Evolutionary conservation across 352 stramenopile genomes (phyloP).

Genomic region (Salisapilia sapeloensis): DNA sequence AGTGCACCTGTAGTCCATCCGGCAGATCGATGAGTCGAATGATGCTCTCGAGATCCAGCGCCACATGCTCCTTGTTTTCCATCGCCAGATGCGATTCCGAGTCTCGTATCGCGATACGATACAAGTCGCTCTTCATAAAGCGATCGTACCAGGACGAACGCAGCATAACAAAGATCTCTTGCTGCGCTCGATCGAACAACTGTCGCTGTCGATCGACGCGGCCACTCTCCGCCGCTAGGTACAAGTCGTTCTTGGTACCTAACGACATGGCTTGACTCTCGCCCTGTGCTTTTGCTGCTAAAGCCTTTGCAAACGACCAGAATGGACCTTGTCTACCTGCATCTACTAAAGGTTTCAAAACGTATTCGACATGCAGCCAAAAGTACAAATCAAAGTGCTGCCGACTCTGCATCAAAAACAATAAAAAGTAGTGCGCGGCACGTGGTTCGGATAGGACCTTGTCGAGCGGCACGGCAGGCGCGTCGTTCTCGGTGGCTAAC

Average conservation of each 20-base stretch:
- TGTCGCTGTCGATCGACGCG: conserved; percentile 23
- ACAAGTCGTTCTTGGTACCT: conserved; percentile 51
- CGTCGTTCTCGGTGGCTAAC: conserved; percentile 61
- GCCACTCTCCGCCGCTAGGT: conserved; percentile 19
- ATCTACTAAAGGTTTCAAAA: conserved; percentile 54
- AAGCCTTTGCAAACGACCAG: conserved; percentile 41
- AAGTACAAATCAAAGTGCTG: conserved; percentile 82
- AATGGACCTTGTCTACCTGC: conserved; percentile 27
- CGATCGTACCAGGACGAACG: conserved; percentile 64
- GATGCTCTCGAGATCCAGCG: conserved; percentile 69
- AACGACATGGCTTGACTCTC: conserved; percentile 66
- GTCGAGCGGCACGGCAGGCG: conserved; percentile 62
- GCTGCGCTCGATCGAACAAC: conserved; percentile 46
- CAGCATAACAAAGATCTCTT: conserved; percentile 73
- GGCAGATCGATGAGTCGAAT: conserved; percentile 67
- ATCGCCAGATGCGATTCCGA: conserved; percentile 31
- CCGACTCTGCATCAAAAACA: conserved; percentile 76
- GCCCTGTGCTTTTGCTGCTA: conserved; percentile 57
- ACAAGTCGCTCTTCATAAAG: conserved; percentile 75
- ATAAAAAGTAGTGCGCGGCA: conserved; percentile 70
- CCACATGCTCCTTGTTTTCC: conserved; percentile 11
- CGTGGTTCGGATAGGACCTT: conserved; percentile 53
- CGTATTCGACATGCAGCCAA: conserved; percentile 78
- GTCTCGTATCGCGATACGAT: conserved; percentile 63
- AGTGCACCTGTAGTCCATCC: conserved; percentile 65